A percentile compares a stretch with the other conserved stretches of the same genome.
phyloP scores from a whole-genome alignment of 345 rosid genomes.

The Moringa oleifera region DNA sequence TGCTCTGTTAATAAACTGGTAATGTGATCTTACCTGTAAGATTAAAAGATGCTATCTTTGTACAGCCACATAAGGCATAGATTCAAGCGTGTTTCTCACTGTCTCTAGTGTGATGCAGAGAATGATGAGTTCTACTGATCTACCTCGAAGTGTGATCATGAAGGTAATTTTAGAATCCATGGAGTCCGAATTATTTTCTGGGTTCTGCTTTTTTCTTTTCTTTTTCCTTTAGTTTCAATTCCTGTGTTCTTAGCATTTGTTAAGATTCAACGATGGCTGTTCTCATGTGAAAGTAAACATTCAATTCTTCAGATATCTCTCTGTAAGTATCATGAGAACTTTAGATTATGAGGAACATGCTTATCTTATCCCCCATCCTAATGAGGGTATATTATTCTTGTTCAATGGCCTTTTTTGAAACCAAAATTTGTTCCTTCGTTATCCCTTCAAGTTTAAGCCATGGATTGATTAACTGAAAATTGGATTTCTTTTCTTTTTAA shows the following conservation, averaged over 20 bases:
- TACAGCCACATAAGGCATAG: not conserved
- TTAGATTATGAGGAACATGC: not conserved
- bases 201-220: not conserved
- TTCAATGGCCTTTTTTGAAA: not conserved
- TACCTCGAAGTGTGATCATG: constrained; percentile 24
- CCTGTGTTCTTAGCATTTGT: not conserved
- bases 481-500: too few relatives aligned
- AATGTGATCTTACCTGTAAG: not conserved
- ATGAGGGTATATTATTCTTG: too few relatives aligned
- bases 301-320: not conserved
- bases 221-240: too few relatives aligned
- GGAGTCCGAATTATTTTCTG: not conserved
- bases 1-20: constrained; percentile 32
- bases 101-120: constrained; percentile 34
- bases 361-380: not conserved
- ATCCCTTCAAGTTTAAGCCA: too few relatives aligned
- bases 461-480: not conserved
- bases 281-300: not conserved
- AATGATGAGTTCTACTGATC: constrained; percentile 28
- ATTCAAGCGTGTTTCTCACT: not conserved
- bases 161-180: constrained; percentile 39
- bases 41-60: too few relatives aligned
- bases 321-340: too few relatives aligned
- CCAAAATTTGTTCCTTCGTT: not conserved
- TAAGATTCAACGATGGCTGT: not conserved